Conservation (phyloP, 805 yeast species). For the Barnettozyma sp. region DNA sequence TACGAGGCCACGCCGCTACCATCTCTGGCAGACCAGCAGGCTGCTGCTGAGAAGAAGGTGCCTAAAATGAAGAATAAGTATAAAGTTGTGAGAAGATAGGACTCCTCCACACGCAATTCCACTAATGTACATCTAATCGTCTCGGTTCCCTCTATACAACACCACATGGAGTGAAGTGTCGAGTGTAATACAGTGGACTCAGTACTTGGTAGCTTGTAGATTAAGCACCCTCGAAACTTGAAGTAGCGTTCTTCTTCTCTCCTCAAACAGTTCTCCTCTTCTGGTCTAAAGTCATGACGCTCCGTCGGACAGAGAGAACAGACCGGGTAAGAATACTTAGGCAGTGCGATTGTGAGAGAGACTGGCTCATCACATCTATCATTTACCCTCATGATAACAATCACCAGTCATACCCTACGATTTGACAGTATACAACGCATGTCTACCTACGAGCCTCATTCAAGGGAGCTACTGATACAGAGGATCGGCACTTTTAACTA, state of each 20-base stretch:
- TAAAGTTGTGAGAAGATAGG: slow-evolving; percentile 51
- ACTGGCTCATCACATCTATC: background rate
- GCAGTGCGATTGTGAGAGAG: no score
- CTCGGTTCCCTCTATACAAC: no score
- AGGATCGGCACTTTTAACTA: background rate
- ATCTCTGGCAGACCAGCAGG: slow-evolving; percentile 24
- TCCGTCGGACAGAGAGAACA: no score
- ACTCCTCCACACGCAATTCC: background rate
- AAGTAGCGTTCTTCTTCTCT: no score
- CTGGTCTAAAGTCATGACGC: no score
- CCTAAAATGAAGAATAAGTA: slow-evolving; percentile 47
- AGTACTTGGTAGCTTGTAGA: no score
- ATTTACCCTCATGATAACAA: background rate
- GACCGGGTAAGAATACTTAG: no score
- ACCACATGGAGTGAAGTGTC: no score
- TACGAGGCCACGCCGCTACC: slow-evolving; percentile 43
- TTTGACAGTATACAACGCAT: background rate
- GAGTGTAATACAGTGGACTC: no score
- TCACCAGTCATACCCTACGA: background rate
- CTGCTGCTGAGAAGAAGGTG: slow-evolving; percentile 29
- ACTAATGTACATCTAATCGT: no score
- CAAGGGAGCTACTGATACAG: background rate
- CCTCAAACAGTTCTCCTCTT: no score
- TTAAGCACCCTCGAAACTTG: no score
- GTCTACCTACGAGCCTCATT: slow-evolving; percentile 2